Conservation (phyloP, 2,329 filamentous ascomycete genomes). For the Colletotrichum incanum region DNA sequence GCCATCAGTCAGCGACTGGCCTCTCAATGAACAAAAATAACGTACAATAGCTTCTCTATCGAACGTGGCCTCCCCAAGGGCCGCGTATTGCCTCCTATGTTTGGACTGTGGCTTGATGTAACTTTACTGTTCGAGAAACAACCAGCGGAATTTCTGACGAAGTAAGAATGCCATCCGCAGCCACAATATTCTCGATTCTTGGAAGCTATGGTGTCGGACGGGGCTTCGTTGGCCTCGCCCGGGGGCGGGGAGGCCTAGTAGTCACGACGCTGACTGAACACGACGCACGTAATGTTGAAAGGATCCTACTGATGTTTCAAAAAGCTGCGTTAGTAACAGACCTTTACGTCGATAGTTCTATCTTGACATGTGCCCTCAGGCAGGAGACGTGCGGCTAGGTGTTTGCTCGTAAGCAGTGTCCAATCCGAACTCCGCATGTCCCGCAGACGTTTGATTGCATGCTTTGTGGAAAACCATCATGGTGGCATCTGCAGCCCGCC, state of each 20-base stretch:
- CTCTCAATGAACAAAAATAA: background rate
- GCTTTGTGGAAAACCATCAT: background rate
- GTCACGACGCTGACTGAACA: conserved; percentile 28
- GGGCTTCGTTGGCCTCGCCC: background rate
- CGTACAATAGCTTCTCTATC: background rate
- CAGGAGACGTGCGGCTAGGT: background rate
- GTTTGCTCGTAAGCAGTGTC: background rate
- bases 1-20: conserved; percentile 8
- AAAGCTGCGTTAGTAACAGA: background rate
- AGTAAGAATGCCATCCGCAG: background rate
- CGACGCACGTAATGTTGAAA: background rate
- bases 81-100: background rate
- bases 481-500: background rate
- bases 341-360: background rate
- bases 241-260: background rate
- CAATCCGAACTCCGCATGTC: background rate
- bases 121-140: background rate
- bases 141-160: background rate
- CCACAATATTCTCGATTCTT: background rate
- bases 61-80: background rate
- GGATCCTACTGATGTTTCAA: conserved; percentile 17
- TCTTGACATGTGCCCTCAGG: background rate
- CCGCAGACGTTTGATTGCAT: background rate
- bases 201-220: background rate
- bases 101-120: conserved; percentile 8